These are phyloP conservation scores for Diplocarpon mali DNA, from an alignment of 2,329 filamentous ascomycete species.

Conservation along the genomic window DNA sequence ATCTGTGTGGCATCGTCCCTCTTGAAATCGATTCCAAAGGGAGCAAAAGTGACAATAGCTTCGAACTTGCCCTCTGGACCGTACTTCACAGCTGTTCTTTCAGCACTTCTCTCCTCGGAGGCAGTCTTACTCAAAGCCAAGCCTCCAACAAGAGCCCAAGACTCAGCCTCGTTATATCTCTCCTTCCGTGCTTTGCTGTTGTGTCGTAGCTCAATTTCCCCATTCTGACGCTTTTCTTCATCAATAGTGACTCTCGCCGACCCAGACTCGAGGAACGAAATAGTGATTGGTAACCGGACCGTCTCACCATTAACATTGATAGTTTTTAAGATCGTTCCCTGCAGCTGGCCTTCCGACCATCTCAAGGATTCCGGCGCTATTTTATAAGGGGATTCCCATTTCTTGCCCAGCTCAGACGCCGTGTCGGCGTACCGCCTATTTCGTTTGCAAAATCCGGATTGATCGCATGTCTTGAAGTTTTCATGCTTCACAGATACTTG, in stretches of 20 bases:
- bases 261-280: constrained; percentile 85
- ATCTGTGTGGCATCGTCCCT: constrained; percentile 73
- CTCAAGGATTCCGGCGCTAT: constrained; percentile 60
- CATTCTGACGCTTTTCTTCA: constrained; percentile 80
- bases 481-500: constrained; percentile 82
- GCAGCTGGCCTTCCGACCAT: constrained; percentile 70
- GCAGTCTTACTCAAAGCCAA: constrained; percentile 62
- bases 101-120: constrained; percentile 53
- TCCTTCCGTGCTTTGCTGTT: constrained; percentile 79
- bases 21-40: constrained; percentile 79
- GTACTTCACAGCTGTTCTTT: constrained; percentile 66
- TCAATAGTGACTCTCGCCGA: constrained; percentile 80
- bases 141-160: constrained; percentile 79
- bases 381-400: constrained; percentile 73
- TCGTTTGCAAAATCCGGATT: constrained; percentile 94
- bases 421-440: constrained; percentile 84
- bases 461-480: constrained; percentile 92
- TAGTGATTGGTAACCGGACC: constrained; percentile 68
- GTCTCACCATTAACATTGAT: constrained; percentile 54
- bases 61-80: constrained; percentile 67
- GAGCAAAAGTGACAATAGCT: constrained; percentile 71
- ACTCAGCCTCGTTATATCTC: constrained; percentile 82
- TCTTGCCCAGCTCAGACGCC: constrained; percentile 49
- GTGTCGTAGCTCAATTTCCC: constrained; percentile 79
- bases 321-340: constrained; percentile 73